Percentiles rank a stretch among this genome's conserved stretches.
phyloP scores from a whole-genome alignment of 192 early-diverging fungal species.

The Coemansia sp. region DNA sequence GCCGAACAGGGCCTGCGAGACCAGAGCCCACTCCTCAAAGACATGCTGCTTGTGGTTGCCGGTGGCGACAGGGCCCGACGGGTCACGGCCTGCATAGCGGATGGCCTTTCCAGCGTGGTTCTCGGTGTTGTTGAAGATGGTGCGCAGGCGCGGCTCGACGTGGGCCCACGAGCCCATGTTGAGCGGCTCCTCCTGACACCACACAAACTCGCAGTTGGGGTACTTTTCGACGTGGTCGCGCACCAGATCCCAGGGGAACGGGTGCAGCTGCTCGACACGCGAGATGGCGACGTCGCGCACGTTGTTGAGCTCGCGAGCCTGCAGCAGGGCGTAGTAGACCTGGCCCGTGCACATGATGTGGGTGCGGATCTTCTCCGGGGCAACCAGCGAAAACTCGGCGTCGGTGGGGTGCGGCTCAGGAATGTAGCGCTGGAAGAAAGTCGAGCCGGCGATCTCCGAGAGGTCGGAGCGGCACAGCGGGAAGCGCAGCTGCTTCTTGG shows the following conservation, averaged over 20 bases:
- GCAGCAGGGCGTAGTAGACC: conserved; percentile 91
- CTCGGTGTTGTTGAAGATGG: conserved; percentile 70
- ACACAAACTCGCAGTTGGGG: conserved; percentile 87
- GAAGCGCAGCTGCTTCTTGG: conserved; percentile 92
- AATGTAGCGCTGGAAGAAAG: conserved; percentile 87
- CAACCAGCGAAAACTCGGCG: conserved; percentile 62
- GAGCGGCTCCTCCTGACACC: conserved; percentile 94
- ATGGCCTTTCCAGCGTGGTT: conserved; percentile 62
- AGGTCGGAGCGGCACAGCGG: conserved; percentile 86
- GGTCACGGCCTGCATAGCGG: conserved; percentile 83
- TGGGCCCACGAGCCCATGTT: conserved; percentile 93
- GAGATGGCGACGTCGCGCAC: conserved; percentile 87
- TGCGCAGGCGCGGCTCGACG: conserved; percentile 84
- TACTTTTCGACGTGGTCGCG: conserved; percentile 87
- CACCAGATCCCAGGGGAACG: conserved; percentile 93
- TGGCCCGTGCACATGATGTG: conserved; percentile 96
- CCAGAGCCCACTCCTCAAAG: conserved; percentile 74
- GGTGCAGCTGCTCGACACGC: conserved; percentile 90
- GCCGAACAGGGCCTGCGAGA: conserved; percentile 71
- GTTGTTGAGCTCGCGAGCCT: conserved; percentile 90
- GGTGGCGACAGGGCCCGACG: conserved; percentile 86
- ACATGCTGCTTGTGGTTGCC: conserved; percentile 95
- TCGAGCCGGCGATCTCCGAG: conserved; percentile 75
- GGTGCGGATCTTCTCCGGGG: conserved; percentile 83
- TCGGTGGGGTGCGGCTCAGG: conserved; percentile 85